These are phyloP conservation scores for Scutellaria baicalensis DNA, from an alignment of 257 asterid genomes.

Conservation along the genomic window DNA sequence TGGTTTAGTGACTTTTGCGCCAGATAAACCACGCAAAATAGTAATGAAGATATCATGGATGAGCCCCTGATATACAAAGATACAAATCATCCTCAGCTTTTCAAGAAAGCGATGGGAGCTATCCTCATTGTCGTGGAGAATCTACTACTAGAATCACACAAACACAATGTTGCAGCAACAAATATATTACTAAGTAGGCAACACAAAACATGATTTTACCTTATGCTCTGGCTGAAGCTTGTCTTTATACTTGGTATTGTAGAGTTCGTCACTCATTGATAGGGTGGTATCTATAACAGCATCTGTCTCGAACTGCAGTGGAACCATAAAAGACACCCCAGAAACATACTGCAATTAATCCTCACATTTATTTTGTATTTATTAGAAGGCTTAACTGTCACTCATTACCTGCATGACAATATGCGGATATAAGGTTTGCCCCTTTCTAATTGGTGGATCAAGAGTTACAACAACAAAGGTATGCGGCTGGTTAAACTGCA, in stretches of 20 bases:
- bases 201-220: conserved; percentile 30
- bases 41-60: conserved; percentile 67
- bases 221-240: conserved; percentile 58
- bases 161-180: not conserved
- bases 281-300: conserved; percentile 52
- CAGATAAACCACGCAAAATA: conserved; percentile 85
- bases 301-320: conserved; percentile 81
- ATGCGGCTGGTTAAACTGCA: conserved; percentile 91
- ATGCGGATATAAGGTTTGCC: conserved; percentile 94
- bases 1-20: conserved; percentile 87
- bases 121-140: not conserved
- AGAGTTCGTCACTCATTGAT: conserved; percentile 73
- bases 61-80: conserved; percentile 54
- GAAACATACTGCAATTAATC: not conserved
- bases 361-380: not conserved
- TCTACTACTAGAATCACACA: not conserved
- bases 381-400: not conserved
- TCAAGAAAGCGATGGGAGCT: conserved; percentile 1
- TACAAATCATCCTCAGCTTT: not conserved
- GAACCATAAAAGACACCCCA: not conserved
- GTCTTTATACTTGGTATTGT: conserved; percentile 67
- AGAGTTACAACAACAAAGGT: conserved; percentile 88
- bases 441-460: conserved; percentile 98
- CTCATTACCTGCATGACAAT: conserved; percentile 85
- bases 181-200: not conserved